These are phyloP conservation scores for Aspergillus funiculosus DNA, from an alignment of 495 filamentous ascomycete genomes.

Conservation along the genomic window DNA sequence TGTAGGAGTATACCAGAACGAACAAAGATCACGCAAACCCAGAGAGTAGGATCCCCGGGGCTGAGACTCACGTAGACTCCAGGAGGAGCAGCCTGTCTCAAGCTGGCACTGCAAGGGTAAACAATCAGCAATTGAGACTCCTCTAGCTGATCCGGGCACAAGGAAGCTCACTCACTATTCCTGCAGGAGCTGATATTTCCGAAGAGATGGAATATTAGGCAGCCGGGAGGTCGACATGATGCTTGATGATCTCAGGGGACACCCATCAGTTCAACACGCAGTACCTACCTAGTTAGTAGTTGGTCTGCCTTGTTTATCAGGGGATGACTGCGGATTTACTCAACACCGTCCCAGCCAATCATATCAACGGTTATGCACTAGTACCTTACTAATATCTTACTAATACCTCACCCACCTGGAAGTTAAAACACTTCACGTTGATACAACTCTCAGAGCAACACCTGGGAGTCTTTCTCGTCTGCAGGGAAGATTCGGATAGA, in stretches of 20 bases:
- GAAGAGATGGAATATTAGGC: slow-evolving; percentile 41
- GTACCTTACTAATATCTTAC: too few species aligned
- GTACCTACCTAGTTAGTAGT: too few species aligned
- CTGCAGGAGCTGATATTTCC: slow-evolving; percentile 64
- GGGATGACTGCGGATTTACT: too few species aligned
- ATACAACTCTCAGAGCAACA: too few species aligned
- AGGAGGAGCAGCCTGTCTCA: slow-evolving; percentile 73
- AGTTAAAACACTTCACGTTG: too few species aligned
- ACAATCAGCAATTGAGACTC: slow-evolving; percentile 1
- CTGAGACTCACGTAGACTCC: slow-evolving; percentile 81
- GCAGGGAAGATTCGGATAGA: too few species aligned
- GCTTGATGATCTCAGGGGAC: slow-evolving; percentile 7
- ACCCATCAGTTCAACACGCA: too few species aligned
- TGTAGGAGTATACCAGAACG: slow-evolving; percentile 71
- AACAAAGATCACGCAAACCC: slow-evolving; percentile 87
- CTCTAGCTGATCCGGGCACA: neutral
- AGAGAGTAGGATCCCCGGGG: slow-evolving; percentile 71
- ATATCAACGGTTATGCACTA: too few species aligned
- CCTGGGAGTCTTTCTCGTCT: too few species aligned
- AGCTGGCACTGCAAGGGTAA: slow-evolving; percentile 62
- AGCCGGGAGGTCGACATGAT: slow-evolving; percentile 40
- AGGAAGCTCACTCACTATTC: slow-evolving; percentile 63
- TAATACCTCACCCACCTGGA: too few species aligned
- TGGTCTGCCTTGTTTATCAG: too few species aligned
- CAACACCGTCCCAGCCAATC: too few species aligned